These are phyloP conservation scores for Lolium perenne DNA, from an alignment of 176 grass and related monocot species.

Conservation along the genomic window DNA sequence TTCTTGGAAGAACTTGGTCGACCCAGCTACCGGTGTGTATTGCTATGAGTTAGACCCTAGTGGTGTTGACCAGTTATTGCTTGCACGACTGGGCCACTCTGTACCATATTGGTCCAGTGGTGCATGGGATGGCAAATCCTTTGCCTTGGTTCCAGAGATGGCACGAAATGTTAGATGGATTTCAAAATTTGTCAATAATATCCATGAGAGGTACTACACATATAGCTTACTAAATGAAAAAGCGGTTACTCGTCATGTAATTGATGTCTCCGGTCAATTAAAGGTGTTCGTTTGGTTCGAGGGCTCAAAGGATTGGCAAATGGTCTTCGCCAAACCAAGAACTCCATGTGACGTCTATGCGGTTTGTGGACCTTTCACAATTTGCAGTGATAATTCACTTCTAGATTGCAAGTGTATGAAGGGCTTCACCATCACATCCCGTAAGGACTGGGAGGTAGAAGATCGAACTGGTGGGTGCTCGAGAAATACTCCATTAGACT, in stretches of 20 bases:
- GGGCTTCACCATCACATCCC: constrained; percentile 44
- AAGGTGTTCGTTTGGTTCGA: constrained; percentile 18
- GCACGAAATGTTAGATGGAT: not conserved
- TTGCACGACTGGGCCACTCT: constrained; percentile 16
- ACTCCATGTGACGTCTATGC: constrained; percentile 46
- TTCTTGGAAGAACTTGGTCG: constrained; percentile 41
- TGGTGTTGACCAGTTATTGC: not conserved
- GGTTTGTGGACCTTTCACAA: constrained; percentile 62
- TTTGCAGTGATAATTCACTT: constrained; percentile 30
- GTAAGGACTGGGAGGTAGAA: constrained; percentile 20
- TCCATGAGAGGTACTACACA: constrained; percentile 30
- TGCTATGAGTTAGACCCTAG: constrained; percentile 8
- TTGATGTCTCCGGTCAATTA: constrained; percentile 41
- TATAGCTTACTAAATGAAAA: constrained; percentile 20
- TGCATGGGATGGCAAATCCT: constrained; percentile 56
- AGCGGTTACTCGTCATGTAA: not conserved
- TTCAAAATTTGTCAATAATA: constrained; percentile 22
- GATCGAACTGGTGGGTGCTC: constrained; percentile 52
- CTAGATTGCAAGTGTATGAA: constrained; percentile 52
- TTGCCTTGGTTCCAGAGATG: constrained; percentile 46
- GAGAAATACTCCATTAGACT: constrained; percentile 49
- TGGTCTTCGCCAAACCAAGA: constrained; percentile 14
- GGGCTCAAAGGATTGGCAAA: constrained; percentile 30
- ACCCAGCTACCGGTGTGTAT: constrained; percentile 51
- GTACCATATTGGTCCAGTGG: constrained; percentile 43